Base-by-base conservation (phyloP, 176 grass and related monocot species). In the Rhynchospora breviuscula region DNA sequence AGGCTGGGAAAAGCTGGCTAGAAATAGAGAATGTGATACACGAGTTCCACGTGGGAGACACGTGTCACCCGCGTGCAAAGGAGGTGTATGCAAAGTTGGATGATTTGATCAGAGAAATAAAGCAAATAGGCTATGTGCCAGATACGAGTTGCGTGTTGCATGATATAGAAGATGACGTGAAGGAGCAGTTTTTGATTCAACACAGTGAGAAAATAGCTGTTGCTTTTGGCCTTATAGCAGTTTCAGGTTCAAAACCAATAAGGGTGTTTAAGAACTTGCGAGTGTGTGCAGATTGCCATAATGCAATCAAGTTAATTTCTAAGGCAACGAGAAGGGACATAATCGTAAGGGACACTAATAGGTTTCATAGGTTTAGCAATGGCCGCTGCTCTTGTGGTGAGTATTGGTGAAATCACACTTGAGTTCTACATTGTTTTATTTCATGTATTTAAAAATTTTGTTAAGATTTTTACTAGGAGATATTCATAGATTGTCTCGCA, bases 121-220 rank as follows among this genome's bases (percentile, higher is more conserved):
- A 89, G 88, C 56, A 18, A 49, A 94, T 94, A 11, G 89, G 90
- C 25, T 94, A 94, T 82, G 66, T 84, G 70, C 90, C 95, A 25
- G 87, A 94, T 73, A 91, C 89, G 60, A 93, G 84, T 84, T 89
- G 90, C 10, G 89, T 94, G 22, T 88, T 98, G 58, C 95, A 94
- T 88, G 95, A 98, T 82, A 73, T 91, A 62, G 81, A 84, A 3
- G 89, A 98, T 63, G 89, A 98, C 72, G 62, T 93, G 23, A 98
- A 98, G 84, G 95, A 93, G 54, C 84, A 91, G 58, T 98, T 73
- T 72, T 89, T 98, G 56, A 78, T 90, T 87, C 95, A 93, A 63
- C 95, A 98, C 79, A 98, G 92, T 9, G 94, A 97, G 87, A 98
- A 94, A 88, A 93, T 98, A 12, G 87, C 92, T 21, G 89, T 91